phyloP scores from a whole-genome alignment of 2,329 filamentous ascomycete species.

The Colletotrichum sp. region DNA sequence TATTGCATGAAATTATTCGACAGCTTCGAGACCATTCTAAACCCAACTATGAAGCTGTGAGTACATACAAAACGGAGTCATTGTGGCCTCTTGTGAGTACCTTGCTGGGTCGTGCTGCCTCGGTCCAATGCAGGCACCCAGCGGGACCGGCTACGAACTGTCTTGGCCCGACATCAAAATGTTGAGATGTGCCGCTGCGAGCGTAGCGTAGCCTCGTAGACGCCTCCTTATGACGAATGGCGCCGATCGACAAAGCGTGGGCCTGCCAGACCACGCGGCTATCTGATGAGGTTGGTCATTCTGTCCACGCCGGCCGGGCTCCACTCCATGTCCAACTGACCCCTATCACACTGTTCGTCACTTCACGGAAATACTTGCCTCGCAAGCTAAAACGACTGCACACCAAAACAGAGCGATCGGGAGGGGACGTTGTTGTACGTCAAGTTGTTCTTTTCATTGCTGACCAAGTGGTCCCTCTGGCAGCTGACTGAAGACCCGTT shows the following conservation, averaged over 20 bases:
- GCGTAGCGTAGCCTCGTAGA: neutral
- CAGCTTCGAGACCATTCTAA: neutral
- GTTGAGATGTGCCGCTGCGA: neutral
- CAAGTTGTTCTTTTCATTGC: slow-evolving; percentile 41
- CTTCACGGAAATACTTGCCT: neutral
- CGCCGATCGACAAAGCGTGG: neutral
- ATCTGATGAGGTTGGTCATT: neutral
- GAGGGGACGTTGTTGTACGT: slow-evolving; percentile 22
- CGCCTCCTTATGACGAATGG: neutral
- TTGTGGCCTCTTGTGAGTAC: neutral
- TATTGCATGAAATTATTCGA: neutral
- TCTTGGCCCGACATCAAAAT: neutral
- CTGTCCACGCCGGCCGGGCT: neutral
- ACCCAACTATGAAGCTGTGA: neutral
- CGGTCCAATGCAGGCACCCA: neutral
- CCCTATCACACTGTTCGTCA: neutral
- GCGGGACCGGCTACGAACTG: neutral
- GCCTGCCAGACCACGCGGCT: neutral
- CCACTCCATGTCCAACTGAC: neutral
- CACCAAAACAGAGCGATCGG: slow-evolving; percentile 11
- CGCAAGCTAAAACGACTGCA: neutral
- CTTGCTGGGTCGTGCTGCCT: neutral
- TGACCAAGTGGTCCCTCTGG: slow-evolving; percentile 45
- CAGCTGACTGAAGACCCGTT: slow-evolving; percentile 38
- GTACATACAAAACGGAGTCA: neutral